Evolutionary conservation across 2,329 filamentous ascomycete species (phyloP).

Genomic region (Aspergillus bombycis): DNA sequence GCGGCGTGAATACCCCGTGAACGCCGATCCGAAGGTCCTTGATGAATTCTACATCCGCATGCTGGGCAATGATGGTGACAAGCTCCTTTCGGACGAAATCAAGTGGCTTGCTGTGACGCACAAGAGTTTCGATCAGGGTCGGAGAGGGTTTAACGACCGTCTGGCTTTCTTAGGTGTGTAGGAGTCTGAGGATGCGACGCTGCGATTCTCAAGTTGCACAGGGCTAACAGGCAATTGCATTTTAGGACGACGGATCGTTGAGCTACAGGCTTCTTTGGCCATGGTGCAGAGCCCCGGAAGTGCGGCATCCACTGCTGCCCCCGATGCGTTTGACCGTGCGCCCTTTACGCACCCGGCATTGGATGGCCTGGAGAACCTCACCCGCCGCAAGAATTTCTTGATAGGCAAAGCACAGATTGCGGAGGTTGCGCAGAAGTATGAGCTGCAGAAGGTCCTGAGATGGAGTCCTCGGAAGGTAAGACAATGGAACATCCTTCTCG

Average conservation of each 20-base stretch:
- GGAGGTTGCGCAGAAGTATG: constrained; percentile 68
- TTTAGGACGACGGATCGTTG: constrained; percentile 64
- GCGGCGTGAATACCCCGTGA: constrained; percentile 62
- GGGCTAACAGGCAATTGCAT: background rate
- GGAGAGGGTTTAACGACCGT: constrained; percentile 91
- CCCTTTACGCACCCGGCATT: constrained; percentile 74
- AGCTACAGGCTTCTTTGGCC: constrained; percentile 66
- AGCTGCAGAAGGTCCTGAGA: constrained; percentile 74
- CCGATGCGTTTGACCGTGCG: constrained; percentile 59
- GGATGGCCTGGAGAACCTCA: constrained; percentile 73
- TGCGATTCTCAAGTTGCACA: background rate
- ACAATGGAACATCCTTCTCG: constrained; percentile 11
- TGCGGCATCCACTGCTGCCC: constrained; percentile 32
- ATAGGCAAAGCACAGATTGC: constrained; percentile 69
- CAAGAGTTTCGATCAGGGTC: constrained; percentile 96
- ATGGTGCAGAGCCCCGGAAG: constrained; percentile 55
- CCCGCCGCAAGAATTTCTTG: constrained; percentile 60
- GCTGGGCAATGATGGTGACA: constrained; percentile 72
- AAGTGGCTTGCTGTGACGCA: constrained; percentile 98
- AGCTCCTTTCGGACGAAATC: constrained; percentile 80
- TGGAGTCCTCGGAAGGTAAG: constrained; percentile 86
- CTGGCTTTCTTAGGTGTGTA: constrained; percentile 81
- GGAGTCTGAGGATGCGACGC: background rate
- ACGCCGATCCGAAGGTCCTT: constrained; percentile 72
- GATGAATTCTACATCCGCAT: constrained; percentile 78